phyloP scores from a whole-genome alignment of 345 rosid species.

The Eutrema heterophyllum region DNA sequence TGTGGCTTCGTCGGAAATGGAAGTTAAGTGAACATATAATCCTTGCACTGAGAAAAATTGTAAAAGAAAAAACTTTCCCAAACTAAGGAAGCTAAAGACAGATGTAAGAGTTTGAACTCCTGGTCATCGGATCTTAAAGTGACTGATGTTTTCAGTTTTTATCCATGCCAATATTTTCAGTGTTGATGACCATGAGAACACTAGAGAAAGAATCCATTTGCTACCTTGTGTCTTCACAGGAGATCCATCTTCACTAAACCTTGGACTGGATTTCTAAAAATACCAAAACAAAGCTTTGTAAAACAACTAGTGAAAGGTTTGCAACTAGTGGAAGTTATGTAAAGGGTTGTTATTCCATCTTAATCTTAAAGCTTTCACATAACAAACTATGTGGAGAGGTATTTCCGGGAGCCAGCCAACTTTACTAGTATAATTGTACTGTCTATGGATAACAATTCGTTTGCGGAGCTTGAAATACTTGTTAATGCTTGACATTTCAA shows the following conservation, averaged over 20 bases:
- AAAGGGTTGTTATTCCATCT: background rate
- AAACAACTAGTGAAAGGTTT: too few relatives aligned
- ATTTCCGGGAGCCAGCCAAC: background rate
- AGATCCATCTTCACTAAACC: conserved; percentile 50
- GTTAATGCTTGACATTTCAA: background rate
- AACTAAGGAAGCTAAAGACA: conserved; percentile 9
- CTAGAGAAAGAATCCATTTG: background rate
- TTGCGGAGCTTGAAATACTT: background rate
- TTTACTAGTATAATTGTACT: background rate
- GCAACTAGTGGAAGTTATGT: background rate
- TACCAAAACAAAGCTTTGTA: too few relatives aligned
- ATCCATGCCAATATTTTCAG: background rate
- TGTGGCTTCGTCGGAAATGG: conserved; percentile 33
- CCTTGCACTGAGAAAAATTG: background rate
- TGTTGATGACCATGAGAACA: background rate
- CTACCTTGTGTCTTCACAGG: conserved; percentile 46
- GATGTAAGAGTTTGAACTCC: background rate
- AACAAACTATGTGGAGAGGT: conserved; percentile 5
- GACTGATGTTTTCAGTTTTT: background rate
- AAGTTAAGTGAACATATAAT: background rate
- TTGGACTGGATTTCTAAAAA: conserved; percentile 47
- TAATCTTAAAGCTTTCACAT: background rate
- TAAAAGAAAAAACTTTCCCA: background rate
- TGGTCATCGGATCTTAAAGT: background rate
- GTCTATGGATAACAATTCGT: background rate